A percentile compares a stretch with the other conserved stretches of the same genome.
Evolutionary conservation across 352 stramenopile species (phyloP).

Genomic region (Pythium dissimile): DNA sequence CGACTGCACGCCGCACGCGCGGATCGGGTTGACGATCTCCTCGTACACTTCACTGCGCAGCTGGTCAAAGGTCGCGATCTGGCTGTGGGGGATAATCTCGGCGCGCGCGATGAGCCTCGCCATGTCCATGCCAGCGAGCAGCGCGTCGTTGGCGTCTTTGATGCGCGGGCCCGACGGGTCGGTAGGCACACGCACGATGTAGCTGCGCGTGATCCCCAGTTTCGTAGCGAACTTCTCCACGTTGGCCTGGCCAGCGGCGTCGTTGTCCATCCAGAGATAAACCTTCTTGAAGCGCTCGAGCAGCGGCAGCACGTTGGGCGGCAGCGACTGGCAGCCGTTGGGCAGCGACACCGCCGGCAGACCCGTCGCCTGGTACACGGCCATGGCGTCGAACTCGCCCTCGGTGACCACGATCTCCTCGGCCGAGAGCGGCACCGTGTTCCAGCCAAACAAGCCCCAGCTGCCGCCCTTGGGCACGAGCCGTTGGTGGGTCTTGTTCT

Average conservation of each 20-base stretch:
- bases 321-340: slow-evolving; percentile 96
- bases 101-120: slow-evolving; percentile 80
- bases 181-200: slow-evolving; percentile 84
- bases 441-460: slow-evolving; percentile 99
- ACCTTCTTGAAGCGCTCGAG: slow-evolving; percentile 97
- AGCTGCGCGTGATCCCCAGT: slow-evolving; percentile 88
- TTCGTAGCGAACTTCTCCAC: slow-evolving; percentile 97
- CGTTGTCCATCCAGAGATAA: slow-evolving; percentile 99
- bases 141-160: slow-evolving; percentile 99
- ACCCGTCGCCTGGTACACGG: slow-evolving; percentile 95
- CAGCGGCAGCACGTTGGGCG: slow-evolving; percentile 92
- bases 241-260: slow-evolving; percentile 92
- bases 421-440: slow-evolving; percentile 89
- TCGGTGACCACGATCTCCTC: slow-evolving; percentile 96
- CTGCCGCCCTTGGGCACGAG: slow-evolving; percentile 91
- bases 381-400: slow-evolving; percentile 97
- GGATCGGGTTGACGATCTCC: slow-evolving; percentile 94
- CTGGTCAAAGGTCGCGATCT: slow-evolving; percentile 93
- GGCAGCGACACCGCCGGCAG: slow-evolving; percentile 93
- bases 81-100: slow-evolving; percentile 86
- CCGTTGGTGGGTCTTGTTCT: slow-evolving; percentile 86
- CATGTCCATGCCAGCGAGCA: slow-evolving; percentile 89
- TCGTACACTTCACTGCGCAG: slow-evolving; percentile 92
- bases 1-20: slow-evolving; percentile 91
- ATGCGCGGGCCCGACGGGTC: slow-evolving; percentile 36